Evolutionary conservation across 169 alveolate species (phyloP), one percentile per base, ranked within the genome.

Genomic region (Plasmodium yoelii): DNA sequence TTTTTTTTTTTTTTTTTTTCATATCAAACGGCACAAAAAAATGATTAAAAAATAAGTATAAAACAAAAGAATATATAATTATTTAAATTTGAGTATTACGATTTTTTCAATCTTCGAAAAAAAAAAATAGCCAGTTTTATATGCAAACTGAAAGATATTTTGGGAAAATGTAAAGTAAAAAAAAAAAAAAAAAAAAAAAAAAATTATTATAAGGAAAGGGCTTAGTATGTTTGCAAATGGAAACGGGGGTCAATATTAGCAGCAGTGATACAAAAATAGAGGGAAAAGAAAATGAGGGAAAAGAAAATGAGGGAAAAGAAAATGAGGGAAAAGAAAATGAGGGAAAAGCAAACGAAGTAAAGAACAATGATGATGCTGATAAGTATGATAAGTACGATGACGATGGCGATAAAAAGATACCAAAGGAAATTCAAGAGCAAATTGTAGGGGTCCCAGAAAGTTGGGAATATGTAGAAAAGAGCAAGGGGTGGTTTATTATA

Each of bases 401-500:
- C 12, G 26, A 61, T 1, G 51, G 7, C 1, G 22, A 18, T 61
- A 18, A 18, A 44, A 68, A 46, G 7, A 51, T 26, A 46, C 26
- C 89, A 10, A 77, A 57, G 47, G 89, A 77, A 51, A 1, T 18
- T 12, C 89, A 77, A 57, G 89, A 77, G 46, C 53, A 34, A 46
- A 28, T 34, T 15, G 89, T 77, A 24, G 89, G 89, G 8, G 61
- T 51, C 4, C 89, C 89, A 10, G 28, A 65, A 44, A 77, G 89
- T 49, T 77, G 89, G 89, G 89, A 77, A 51, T 77, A 77, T 44
- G 63, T 77, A 57, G 89, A 77, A 59, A 47, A 22, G 15, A 77
- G 89, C 57, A 77, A 56, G 28, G 73, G 80, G n/a, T 77, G 89
- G 89, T 77, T 77, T 69, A 59, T 77, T 22, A 67, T 77, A 12